phyloP scores from a whole-genome alignment of 805 yeast genomes.

The Lipomyces yamanashiensis region DNA sequence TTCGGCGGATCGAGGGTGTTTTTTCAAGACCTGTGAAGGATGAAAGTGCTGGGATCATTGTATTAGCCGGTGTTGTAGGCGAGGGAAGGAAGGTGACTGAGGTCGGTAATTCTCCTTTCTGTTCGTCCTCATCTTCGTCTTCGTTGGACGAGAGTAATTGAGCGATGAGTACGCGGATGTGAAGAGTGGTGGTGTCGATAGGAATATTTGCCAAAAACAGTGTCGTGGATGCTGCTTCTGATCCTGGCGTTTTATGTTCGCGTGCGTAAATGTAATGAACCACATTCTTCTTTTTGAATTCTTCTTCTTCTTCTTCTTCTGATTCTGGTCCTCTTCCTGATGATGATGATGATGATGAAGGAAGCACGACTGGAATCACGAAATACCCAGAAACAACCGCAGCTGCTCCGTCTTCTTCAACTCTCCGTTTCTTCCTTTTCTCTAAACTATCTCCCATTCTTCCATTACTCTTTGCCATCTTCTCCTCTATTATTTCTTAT shows the following conservation, averaged over 20 bases:
- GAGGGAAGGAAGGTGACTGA: slow-evolving; percentile 4
- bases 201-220: slow-evolving; percentile 38
- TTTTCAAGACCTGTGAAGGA: slow-evolving; percentile 12
- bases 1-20: slow-evolving; percentile 26
- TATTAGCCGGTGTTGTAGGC: slow-evolving; percentile 43
- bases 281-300: neutral
- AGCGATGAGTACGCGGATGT: slow-evolving; percentile 29
- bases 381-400: slow-evolving; percentile 17
- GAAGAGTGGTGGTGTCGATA: slow-evolving; percentile 26
- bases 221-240: neutral
- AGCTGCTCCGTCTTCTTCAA: neutral
- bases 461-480: neutral
- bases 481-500: too few relatives aligned
- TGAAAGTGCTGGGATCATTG: slow-evolving; percentile 30
- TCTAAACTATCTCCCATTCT: neutral
- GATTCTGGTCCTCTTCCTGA: neutral
- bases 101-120: slow-evolving; percentile 1
- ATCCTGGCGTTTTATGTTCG: slow-evolving; percentile 33
- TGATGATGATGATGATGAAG: neutral
- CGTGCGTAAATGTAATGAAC: slow-evolving; percentile 39
- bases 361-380: slow-evolving; percentile 22
- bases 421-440: neutral
- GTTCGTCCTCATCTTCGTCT: neutral
- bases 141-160: neutral
- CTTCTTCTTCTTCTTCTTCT: neutral